Conservation (phyloP, 2,329 filamentous ascomycete genomes). For the Thielaviopsis populi region DNA sequence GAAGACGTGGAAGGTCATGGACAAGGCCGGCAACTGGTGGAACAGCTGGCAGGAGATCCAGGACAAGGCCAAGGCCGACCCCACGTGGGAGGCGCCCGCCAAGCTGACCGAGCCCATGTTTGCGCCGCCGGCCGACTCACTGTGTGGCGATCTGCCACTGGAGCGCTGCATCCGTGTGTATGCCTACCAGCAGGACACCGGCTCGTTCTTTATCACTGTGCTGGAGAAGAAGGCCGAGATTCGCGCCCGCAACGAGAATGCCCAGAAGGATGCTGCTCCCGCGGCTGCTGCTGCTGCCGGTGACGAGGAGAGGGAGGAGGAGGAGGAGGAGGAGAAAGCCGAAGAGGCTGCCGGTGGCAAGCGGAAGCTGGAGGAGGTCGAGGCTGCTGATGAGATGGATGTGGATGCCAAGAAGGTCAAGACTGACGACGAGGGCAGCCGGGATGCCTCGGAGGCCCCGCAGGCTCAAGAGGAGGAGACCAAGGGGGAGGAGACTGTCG, state of each 20-base stretch:
- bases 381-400: conserved; percentile 24
- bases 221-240: conserved; percentile 85
- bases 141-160: conserved; percentile 54
- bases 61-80: conserved; percentile 47
- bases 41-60: conserved; percentile 70
- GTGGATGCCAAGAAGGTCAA: conserved; percentile 25
- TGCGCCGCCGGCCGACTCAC: conserved; percentile 39
- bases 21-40: conserved; percentile 68
- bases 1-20: conserved; percentile 78
- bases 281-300: neutral
- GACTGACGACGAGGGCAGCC: conserved; percentile 18
- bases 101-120: conserved; percentile 76
- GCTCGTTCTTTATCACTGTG: conserved; percentile 93
- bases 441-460: conserved; percentile 15
- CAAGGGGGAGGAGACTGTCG: conserved; percentile 9
- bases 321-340: conserved; percentile 23
- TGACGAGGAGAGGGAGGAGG: conserved; percentile 20
- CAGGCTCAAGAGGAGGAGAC: conserved; percentile 16
- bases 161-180: conserved; percentile 90
- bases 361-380: conserved; percentile 25
- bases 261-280: conserved; percentile 19
- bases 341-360: conserved; percentile 24
- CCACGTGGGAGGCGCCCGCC: conserved; percentile 39
- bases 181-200: conserved; percentile 88
- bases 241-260: conserved; percentile 54